Evolutionary conservation across 305 asterid species (phyloP).

Genomic region (Solanum hybrid): DNA sequence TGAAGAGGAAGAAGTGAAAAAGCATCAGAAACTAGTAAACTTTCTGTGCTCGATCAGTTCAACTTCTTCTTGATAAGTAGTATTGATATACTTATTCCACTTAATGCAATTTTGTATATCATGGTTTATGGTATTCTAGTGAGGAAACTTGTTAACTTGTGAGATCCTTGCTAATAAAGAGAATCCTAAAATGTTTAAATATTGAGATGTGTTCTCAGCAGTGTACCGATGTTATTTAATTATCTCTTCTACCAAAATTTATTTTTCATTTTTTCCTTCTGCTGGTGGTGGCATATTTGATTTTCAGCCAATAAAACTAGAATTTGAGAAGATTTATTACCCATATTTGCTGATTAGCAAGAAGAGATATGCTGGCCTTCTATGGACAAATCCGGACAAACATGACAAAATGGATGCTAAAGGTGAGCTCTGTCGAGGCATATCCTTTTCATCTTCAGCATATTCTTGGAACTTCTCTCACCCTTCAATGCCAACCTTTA

Average conservation of each 20-base stretch:
- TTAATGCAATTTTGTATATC: background rate
- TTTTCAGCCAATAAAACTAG: slow-evolving; percentile 85
- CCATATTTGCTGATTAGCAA: slow-evolving; percentile 92
- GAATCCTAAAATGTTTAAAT: background rate
- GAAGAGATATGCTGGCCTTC: slow-evolving; percentile 99
- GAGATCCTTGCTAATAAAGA: background rate
- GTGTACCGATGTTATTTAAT: background rate
- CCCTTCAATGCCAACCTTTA: background rate
- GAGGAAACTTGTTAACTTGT: background rate
- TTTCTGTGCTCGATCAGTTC: background rate
- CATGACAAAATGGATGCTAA: slow-evolving; percentile 96
- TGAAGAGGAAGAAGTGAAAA: background rate
- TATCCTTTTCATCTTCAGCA: background rate
- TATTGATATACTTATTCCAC: background rate
- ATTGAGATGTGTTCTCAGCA: background rate
- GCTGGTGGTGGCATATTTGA: slow-evolving; percentile 7
- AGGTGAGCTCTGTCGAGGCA: slow-evolving; percentile 42
- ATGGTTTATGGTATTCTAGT: background rate
- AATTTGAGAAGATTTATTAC: slow-evolving; percentile 92
- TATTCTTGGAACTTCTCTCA: background rate
- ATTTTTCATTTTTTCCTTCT: background rate
- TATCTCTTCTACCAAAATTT: background rate
- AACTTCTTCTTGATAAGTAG: background rate
- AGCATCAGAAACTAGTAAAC: background rate
- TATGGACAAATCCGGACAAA: slow-evolving; percentile 92